Conservation (phyloP, 768 basidiomycete genomes). For the Psilocybe tampanensis region DNA sequence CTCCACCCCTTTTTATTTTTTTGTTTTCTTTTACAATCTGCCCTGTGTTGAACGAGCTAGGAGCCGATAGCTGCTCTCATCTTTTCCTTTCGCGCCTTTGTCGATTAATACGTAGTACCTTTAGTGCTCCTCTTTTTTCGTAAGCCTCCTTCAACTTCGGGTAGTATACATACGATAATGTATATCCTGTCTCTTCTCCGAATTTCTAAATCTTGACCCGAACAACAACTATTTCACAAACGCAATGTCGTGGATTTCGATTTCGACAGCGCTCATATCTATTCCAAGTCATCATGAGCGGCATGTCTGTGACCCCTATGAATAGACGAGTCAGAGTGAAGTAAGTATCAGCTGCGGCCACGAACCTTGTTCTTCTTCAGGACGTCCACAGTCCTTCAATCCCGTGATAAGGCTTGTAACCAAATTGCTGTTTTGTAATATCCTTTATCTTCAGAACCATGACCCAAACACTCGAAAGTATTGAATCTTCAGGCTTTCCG, state of each 20-base stretch:
- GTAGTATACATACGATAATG: conserved; percentile 16
- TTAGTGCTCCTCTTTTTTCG: conserved; percentile 18
- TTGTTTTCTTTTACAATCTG: conserved; percentile 15
- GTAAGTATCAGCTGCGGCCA: not conserved
- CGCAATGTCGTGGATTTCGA: no score
- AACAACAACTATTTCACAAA: no score
- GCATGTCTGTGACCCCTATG: conserved; percentile 1
- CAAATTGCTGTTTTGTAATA: no score
- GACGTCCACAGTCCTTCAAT: no score
- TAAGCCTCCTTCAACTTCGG: conserved; percentile 3
- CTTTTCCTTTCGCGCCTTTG: conserved; percentile 16
- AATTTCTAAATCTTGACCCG: no score
- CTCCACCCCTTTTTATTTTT: conserved; percentile 11
- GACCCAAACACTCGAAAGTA: conserved; percentile 19
- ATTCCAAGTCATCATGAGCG: not conserved
- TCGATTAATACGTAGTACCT: conserved; percentile 22
- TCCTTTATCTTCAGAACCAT: conserved; percentile 4
- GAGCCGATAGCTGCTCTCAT: conserved; percentile 21
- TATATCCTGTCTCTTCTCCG: conserved; percentile 8
- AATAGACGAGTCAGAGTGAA: conserved; percentile 4
- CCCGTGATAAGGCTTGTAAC: no score
- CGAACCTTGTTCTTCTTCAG: not conserved
- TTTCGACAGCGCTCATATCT: no score
- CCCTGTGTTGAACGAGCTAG: conserved; percentile 19
- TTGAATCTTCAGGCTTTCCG: conserved; percentile 46